These are phyloP conservation scores for Penicillium coffeae DNA, from an alignment of 495 filamentous ascomycete genomes.

Conservation along the genomic window DNA sequence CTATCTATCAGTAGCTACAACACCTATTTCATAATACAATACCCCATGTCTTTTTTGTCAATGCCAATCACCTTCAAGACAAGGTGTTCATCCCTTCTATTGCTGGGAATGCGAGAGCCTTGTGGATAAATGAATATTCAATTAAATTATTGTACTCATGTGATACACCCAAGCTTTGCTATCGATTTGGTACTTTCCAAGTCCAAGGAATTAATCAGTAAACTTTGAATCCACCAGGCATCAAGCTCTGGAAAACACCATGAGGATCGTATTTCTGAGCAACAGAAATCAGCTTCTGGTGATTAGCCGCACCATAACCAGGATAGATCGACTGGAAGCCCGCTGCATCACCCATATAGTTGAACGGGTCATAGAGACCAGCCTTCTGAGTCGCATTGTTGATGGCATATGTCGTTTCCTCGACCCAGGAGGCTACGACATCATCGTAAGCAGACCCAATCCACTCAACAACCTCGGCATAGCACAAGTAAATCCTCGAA, in stretches of 20 bases:
- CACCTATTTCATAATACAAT: constrained; percentile 3
- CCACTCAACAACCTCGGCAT: constrained; percentile 39
- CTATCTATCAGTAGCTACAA: not conserved
- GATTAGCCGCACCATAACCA: constrained; percentile 45
- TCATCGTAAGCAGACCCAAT: constrained; percentile 29
- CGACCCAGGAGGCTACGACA: constrained; percentile 28
- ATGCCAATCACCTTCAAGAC: too few species aligned
- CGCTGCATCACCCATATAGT: constrained; percentile 32
- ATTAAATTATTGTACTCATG: too few species aligned
- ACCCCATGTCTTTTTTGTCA: too few species aligned
- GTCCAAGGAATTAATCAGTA: constrained; percentile 13
- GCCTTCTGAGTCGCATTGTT: constrained; percentile 32
- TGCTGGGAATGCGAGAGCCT: too few species aligned
- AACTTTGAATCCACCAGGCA: constrained; percentile 39
- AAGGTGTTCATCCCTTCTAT: too few species aligned
- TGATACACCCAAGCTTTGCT: too few species aligned
- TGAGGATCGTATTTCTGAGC: constrained; percentile 48
- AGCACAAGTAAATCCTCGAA: constrained; percentile 32
- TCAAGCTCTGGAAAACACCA: constrained; percentile 46
- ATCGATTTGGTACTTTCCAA: too few species aligned
- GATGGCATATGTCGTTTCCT: constrained; percentile 31
- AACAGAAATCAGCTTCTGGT: constrained; percentile 30
- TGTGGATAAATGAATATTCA: too few species aligned
- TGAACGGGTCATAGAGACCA: constrained; percentile 29
- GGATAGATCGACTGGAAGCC: constrained; percentile 35